Evolutionary conservation across 2,329 filamentous ascomycete genomes (phyloP), one percentile per base, ranked within the genome.

Genomic region (Hymenotorrendiella dingleyae): DNA sequence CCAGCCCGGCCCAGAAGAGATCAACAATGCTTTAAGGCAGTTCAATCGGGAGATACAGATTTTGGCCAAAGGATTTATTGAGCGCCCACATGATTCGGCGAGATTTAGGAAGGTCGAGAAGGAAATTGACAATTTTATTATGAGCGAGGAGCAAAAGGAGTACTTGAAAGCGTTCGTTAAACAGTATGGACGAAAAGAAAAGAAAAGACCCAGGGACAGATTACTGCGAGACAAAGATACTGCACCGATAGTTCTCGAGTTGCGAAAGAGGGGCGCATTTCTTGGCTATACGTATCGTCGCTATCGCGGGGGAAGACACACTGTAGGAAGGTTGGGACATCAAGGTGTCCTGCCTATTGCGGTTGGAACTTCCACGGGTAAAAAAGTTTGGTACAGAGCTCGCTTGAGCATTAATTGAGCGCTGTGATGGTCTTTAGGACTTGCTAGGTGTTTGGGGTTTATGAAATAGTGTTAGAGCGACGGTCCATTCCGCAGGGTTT

Each of bases 201-300:
- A 75, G 60, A 93, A 86, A 62, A 68, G 90, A 48, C 80, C 91
- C 0, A 74, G 90, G n/a, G 93, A 98, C 63, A 84, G 84, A 56
- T 66, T 97, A 44, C 67, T 97, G 21, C 74, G 91, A 32, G 91
- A 97, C 62, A 73, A 72, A 20, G 65, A 69, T 7, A 74, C 83
- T 6, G 82, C 79, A 29, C 73, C 71, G 29, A 69, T 73, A 12
- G 88, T 84, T n/a, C 68, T 97, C 63, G 80, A 86, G 53, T 74
- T 93, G 50, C 77, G 93, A 46, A 94, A 91, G 65, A 76, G 75
- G 60, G 84, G 78, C 20, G 89, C 88, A 0, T 97, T 97, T 63
- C 65, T 94, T 48, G 91, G 91, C 1, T 98, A 98, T 61, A 87
- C 85, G 2, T 97, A 93, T 71, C 76, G 80, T 10, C 70, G 80